Conservation (phyloP, 2,329 filamentous ascomycete species). For the Penicillium olsonii region DNA sequence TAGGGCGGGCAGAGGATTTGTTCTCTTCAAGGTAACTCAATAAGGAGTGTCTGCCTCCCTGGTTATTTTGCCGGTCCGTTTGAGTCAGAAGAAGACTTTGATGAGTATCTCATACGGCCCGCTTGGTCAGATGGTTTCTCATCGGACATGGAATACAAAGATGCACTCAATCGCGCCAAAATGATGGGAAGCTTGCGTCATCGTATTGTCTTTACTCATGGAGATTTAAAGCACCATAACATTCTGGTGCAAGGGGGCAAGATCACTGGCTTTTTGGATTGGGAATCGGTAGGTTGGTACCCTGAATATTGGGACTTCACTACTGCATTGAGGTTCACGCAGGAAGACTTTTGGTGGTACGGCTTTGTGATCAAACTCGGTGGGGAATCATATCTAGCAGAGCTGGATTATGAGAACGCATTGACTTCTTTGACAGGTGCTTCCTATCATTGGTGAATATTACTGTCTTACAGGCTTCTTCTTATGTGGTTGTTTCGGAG, state of each 20-base stretch:
- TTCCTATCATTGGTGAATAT: constrained; percentile 19
- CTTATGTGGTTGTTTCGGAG: not conserved
- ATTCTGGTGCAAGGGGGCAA: constrained; percentile 12
- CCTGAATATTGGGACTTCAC: constrained; percentile 17
- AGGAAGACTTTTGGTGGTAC: constrained; percentile 22
- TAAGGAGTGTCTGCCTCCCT: constrained; percentile 32
- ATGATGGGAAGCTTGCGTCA: constrained; percentile 21
- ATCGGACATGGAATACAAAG: constrained; percentile 25
- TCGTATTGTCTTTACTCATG: constrained; percentile 27
- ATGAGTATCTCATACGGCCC: constrained; percentile 29
- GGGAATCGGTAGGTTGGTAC: constrained; percentile 13
- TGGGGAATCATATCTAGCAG: constrained; percentile 14
- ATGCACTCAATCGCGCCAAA: constrained; percentile 20
- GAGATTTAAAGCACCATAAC: constrained; percentile 22
- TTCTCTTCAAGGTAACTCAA: constrained; percentile 29
- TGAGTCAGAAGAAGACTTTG: constrained; percentile 30
- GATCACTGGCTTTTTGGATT: constrained; percentile 26
- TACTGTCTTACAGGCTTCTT: not conserved
- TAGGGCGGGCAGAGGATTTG: constrained; percentile 29
- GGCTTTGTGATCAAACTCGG: constrained; percentile 19
- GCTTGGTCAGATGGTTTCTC: constrained; percentile 25
- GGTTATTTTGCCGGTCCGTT: constrained; percentile 28
- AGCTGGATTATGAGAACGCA: constrained; percentile 20
- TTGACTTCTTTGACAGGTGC: constrained; percentile 17
- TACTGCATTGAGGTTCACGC: constrained; percentile 12